Conservation (phyloP, 169 alveolate genomes). For the Cyclospora cayetanensis region DNA sequence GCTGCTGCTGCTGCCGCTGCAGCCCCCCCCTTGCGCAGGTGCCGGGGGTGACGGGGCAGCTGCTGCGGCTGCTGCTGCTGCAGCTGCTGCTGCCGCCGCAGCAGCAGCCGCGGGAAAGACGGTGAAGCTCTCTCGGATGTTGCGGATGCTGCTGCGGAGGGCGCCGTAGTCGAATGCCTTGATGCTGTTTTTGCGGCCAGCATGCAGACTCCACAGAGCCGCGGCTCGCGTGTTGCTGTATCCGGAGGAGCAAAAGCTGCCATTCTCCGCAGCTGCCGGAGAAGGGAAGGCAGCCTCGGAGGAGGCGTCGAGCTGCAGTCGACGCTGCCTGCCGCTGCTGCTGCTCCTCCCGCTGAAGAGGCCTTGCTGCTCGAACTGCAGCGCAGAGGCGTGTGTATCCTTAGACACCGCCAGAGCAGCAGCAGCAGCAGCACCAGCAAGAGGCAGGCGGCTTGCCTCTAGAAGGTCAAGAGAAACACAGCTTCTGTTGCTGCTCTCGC, state of each 20-base stretch:
- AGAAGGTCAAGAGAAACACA: no score
- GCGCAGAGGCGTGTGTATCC: neutral
- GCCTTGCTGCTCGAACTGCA: constrained; percentile 40
- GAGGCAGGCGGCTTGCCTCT: no score
- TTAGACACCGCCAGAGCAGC: neutral
- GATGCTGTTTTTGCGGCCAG: constrained; percentile 46
- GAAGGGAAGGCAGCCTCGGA: neutral
- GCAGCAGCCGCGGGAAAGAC: constrained; percentile 33
- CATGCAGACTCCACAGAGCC: constrained; percentile 5
- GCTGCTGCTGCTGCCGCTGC: constrained; percentile 47
- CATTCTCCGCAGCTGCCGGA: constrained; percentile 29
- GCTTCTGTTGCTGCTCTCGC: no score
- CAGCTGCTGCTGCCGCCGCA: constrained; percentile 10
- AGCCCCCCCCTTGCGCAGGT: constrained; percentile 12
- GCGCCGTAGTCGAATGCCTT: constrained; percentile 45
- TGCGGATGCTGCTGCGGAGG: constrained; percentile 61
- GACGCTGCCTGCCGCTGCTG: constrained; percentile 34
- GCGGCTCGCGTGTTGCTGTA: constrained; percentile 50
- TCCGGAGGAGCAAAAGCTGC: neutral
- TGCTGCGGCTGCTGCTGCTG: neutral
- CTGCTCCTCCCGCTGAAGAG: constrained; percentile 20
- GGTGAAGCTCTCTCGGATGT: constrained; percentile 45
- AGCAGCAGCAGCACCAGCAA: no score
- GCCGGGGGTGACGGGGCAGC: neutral
- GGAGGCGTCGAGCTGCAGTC: neutral